phyloP scores from a whole-genome alignment of 129 eudicot species.

The Calendula officinalis region DNA sequence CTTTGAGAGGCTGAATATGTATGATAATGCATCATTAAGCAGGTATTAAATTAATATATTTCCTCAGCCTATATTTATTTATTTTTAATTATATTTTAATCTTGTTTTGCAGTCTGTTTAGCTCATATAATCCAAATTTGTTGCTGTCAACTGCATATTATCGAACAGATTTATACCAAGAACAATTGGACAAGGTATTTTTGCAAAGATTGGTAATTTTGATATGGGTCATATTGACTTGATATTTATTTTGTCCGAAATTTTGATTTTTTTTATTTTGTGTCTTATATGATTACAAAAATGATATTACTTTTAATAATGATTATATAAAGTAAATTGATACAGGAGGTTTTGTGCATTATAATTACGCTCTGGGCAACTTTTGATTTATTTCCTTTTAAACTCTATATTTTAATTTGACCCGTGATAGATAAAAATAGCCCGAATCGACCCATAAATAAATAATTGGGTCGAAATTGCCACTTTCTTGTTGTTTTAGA shows the following conservation, averaged over 20 bases:
- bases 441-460: neutral
- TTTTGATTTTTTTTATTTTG: no score
- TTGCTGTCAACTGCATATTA: slow-evolving; percentile 94
- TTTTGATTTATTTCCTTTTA: neutral
- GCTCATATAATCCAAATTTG: slow-evolving; percentile 66
- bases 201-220: neutral
- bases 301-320: neutral
- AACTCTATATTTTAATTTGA: neutral
- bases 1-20: slow-evolving; percentile 91
- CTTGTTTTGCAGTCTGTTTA: slow-evolving; percentile 68
- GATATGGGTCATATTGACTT: neutral
- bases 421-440: neutral
- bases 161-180: slow-evolving; percentile 83
- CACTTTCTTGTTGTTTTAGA: slow-evolving; percentile 6
- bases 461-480: neutral
- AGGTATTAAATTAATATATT: slow-evolving; percentile 44
- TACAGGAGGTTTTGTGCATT: neutral
- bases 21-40: slow-evolving; percentile 90
- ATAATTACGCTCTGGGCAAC: neutral
- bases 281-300: neutral
- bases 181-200: slow-evolving; percentile 49
- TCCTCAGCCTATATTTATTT: slow-evolving; percentile 1
- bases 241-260: no score
- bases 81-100: slow-evolving; percentile 1
- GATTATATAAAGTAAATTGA: neutral